Conservation (phyloP, 768 basidiomycete genomes). For the Boletus reticulatus region DNA sequence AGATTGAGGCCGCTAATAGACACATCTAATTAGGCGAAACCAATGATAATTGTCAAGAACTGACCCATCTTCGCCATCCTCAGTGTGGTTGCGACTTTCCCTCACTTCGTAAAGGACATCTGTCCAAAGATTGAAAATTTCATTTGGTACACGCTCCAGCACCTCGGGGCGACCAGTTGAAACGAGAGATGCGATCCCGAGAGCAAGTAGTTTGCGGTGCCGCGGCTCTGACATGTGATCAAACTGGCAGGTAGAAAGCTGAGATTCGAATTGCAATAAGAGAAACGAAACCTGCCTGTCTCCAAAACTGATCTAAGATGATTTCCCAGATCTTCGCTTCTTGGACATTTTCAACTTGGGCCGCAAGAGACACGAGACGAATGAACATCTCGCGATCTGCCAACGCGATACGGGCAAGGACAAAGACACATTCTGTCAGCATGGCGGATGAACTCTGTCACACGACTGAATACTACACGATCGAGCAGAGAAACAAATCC, state of each 20-base stretch:
- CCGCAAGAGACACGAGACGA: conserved; percentile 65
- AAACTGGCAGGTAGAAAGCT: conserved; percentile 49
- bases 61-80: conserved; percentile 38
- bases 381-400: conserved; percentile 66
- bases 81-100: conserved; percentile 51
- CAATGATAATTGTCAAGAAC: neutral
- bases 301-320: conserved; percentile 81
- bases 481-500: conserved; percentile 4
- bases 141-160: conserved; percentile 64
- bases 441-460: conserved; percentile 31
- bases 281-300: conserved; percentile 48
- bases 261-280: neutral
- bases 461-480: conserved; percentile 8
- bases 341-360: conserved; percentile 42
- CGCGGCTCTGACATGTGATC: conserved; percentile 88
- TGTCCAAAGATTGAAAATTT: conserved; percentile 84
- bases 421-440: conserved; percentile 67
- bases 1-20: conserved; percentile 41
- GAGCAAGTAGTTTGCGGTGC: conserved; percentile 78
- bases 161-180: conserved; percentile 74
- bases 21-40: neutral
- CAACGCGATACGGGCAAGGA: conserved; percentile 73
- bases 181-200: conserved; percentile 76
- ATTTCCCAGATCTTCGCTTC: conserved; percentile 61
- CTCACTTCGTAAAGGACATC: conserved; percentile 87